Evolutionary conservation across 768 basidiomycete species (phyloP).

Genomic region (Mrakia frigida): DNA sequence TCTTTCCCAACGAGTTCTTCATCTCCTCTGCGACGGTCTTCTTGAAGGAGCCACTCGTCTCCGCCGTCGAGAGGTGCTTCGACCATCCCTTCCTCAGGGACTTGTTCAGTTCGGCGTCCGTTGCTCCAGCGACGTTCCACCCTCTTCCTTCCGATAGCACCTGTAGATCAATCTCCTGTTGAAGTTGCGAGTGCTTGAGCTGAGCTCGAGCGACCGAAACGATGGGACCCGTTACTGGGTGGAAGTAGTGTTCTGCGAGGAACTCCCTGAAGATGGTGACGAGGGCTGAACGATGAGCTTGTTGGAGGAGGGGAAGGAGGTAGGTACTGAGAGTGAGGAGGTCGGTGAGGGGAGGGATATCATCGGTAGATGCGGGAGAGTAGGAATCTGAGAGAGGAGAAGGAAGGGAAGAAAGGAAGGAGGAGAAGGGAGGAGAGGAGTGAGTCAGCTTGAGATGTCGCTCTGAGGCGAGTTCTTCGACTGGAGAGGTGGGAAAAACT

Average conservation of each 20-base stretch:
- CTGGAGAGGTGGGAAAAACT: too few relatives aligned
- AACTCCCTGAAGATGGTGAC: slow-evolving; percentile 5
- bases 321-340: slow-evolving; percentile 14
- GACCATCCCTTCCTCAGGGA: not conserved
- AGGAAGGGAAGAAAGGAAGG: not conserved
- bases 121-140: not conserved
- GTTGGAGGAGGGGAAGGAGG: slow-evolving; percentile 10
- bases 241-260: slow-evolving; percentile 5
- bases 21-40: not conserved
- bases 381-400: not conserved
- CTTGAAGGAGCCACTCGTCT: not conserved
- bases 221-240: not conserved
- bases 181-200: not conserved
- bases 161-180: not conserved
- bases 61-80: not conserved
- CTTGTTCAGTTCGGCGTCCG: not conserved
- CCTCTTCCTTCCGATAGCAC: not conserved
- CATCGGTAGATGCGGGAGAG: not conserved
- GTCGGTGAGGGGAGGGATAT: not conserved
- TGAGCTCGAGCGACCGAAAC: not conserved
- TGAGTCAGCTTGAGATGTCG: not conserved
- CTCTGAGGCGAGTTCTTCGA: not conserved
- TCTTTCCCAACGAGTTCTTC: slow-evolving; percentile 1
- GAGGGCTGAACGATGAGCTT: not conserved
- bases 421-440: not conserved